Conservation (phyloP, 2,329 filamentous ascomycete species). For the Elsinoe arachidis region DNA sequence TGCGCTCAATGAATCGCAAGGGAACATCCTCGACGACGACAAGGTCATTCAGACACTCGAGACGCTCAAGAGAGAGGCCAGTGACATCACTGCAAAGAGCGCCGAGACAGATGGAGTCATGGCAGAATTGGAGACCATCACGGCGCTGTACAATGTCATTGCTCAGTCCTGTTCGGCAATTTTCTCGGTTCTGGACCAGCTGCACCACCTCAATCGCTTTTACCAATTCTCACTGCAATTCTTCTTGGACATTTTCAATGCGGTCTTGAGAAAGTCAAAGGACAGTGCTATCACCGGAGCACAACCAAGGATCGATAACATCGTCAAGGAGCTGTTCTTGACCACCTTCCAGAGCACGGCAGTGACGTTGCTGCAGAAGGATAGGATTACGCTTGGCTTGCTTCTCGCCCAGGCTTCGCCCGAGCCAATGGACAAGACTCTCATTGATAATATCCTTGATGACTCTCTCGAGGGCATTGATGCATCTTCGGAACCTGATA, state of each 20-base stretch:
- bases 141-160: conserved; percentile 85
- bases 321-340: conserved; percentile 84
- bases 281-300: conserved; percentile 51
- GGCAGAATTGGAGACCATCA: conserved; percentile 94
- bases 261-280: conserved; percentile 74
- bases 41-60: conserved; percentile 97
- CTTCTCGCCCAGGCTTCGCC: conserved; percentile 92
- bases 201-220: conserved; percentile 98
- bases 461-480: conserved; percentile 66
- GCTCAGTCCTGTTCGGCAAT: conserved; percentile 93
- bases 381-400: conserved; percentile 88
- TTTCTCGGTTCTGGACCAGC: conserved; percentile 90
- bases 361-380: conserved; percentile 82
- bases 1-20: conserved; percentile 91
- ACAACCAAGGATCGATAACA: conserved; percentile 73
- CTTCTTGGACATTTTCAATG: conserved; percentile 95
- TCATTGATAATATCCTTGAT: conserved; percentile 82
- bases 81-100: conserved; percentile 93
- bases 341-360: conserved; percentile 91
- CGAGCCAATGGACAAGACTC: conserved; percentile 83
- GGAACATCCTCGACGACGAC: conserved; percentile 97
- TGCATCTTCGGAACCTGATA: conserved; percentile 58
- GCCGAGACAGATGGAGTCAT: conserved; percentile 95
- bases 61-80: conserved; percentile 94
- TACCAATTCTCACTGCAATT: conserved; percentile 99